These are phyloP conservation scores for Trichoderma reesei DNA, from an alignment of 495 filamentous ascomycete species.

Conservation along the genomic window DNA sequence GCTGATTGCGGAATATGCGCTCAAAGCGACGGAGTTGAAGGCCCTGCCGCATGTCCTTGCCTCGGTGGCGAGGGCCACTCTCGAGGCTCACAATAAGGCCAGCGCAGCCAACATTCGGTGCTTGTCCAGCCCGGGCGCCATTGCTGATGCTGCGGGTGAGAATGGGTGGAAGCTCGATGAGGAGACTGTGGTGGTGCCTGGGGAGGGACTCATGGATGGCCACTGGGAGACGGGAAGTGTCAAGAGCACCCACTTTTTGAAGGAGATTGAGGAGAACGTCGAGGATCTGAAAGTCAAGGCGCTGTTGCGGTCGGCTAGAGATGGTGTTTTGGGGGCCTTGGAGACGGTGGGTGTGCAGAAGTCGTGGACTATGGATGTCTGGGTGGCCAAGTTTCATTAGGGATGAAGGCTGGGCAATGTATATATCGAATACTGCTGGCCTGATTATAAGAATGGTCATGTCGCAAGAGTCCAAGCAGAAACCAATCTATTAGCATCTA, in stretches of 20 bases:
- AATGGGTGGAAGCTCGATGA: constrained; percentile 20
- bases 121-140: constrained; percentile 14
- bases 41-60: constrained; percentile 35
- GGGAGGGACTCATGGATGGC: constrained; percentile 33
- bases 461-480: too few species aligned
- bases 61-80: constrained; percentile 22
- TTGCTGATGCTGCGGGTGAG: constrained; percentile 16
- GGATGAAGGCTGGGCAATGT: background rate
- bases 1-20: constrained; percentile 33
- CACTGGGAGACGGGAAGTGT: constrained; percentile 33
- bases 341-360: constrained; percentile 23
- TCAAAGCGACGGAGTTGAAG: constrained; percentile 20
- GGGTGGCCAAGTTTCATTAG: constrained; percentile 28
- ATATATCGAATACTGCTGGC: too few species aligned
- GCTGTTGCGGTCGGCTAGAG: constrained; percentile 24
- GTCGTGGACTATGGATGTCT: constrained; percentile 39
- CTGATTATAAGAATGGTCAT: too few species aligned
- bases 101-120: constrained; percentile 17
- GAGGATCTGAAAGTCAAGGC: constrained; percentile 27
- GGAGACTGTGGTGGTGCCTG: constrained; percentile 24
- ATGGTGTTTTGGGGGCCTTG: constrained; percentile 26
- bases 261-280: constrained; percentile 22
- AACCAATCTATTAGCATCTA: too few species aligned
- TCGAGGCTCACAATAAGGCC: constrained; percentile 15
- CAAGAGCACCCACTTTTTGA: constrained; percentile 17